Base-by-base conservation (phyloP, 1,139 yeast species). In the Candida dubliniensis region DNA sequence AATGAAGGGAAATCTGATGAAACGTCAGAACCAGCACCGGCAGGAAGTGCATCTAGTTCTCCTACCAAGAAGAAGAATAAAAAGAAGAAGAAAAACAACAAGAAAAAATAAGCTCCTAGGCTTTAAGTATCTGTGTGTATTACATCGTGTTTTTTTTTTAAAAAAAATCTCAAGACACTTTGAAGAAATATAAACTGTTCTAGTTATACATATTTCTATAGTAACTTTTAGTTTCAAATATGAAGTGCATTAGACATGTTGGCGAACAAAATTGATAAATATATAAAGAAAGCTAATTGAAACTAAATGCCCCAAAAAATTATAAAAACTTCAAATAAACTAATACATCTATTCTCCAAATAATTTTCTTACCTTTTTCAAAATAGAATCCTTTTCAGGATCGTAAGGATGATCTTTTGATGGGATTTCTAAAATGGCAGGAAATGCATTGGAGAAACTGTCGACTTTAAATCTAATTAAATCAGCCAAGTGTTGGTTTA, bases 321-420 rank as follows among this genome's bases (percentile, higher is more conserved):
- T 14, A 5, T 18, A 11, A 23, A 32, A 31, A 14, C 33, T 26
- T 5, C 32, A 39, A 33, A 15, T 32, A 29, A 14, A 27, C 10
- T n/a, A 25, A 32, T 11, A 4, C 9, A 4, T 13, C 58, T 74
- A 89, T 69, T 91, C 98, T 37, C 98, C 98, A 71, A 91, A 91
- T 54, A 93, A 73, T 63, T 96, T 82, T 73, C 96, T 86, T 29
- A 93, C 99, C 64, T 95, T 85, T 71, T 95, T 84, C 69, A 93
- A 77, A 44, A 93, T 90, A 18, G 96, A 86, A 67, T 93, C 99
- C 81, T 91, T 95, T 65, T 91, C 98, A 23, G 99, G 99, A 65
- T 93, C 91, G 64, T 93, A 93, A 18, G 99, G 99, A 64, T 93
- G 98, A 61, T 93, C 99, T 71, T 93, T 93, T 13, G 98, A 88